phyloP scores from a whole-genome alignment of 257 asterid species.

The Solanum chiquidenum region DNA sequence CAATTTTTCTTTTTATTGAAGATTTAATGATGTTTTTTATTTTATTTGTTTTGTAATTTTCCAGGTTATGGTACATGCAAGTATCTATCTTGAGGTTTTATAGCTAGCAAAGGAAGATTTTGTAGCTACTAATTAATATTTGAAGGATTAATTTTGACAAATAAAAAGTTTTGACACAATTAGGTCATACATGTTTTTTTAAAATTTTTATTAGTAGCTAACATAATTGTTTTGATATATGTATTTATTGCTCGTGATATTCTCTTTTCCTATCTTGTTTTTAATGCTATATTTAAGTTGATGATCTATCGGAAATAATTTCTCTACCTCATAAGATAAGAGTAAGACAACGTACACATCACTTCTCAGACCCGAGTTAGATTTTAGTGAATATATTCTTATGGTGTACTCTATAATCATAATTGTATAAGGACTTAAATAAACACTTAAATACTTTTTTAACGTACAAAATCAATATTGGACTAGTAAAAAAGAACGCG shows the following conservation, averaged over 20 bases:
- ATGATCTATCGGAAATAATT: too few relatives aligned
- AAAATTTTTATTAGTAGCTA: too few relatives aligned
- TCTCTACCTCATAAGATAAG: too few relatives aligned
- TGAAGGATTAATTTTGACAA: neutral
- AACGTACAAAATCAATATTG: neutral
- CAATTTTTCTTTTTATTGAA: neutral
- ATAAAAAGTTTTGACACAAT: neutral
- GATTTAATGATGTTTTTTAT: neutral
- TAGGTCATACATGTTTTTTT: neutral
- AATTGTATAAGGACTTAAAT: too few relatives aligned
- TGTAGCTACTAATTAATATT: neutral
- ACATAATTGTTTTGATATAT: too few relatives aligned
- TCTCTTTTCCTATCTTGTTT: too few relatives aligned
- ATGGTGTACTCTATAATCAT: too few relatives aligned
- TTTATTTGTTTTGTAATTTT: neutral
- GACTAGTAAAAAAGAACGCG: neutral
- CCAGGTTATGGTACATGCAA: slow-evolving; percentile 55
- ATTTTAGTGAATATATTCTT: too few relatives aligned
- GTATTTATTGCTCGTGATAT: too few relatives aligned
- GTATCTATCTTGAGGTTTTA: slow-evolving; percentile 9
- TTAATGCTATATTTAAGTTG: neutral
- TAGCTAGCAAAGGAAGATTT: neutral
- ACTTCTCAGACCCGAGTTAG: too few relatives aligned
- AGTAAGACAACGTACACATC: too few relatives aligned
- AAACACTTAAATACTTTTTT: neutral